phyloP scores from a whole-genome alignment of 2,329 filamentous ascomycete species.

The Trichoderma sp. region DNA sequence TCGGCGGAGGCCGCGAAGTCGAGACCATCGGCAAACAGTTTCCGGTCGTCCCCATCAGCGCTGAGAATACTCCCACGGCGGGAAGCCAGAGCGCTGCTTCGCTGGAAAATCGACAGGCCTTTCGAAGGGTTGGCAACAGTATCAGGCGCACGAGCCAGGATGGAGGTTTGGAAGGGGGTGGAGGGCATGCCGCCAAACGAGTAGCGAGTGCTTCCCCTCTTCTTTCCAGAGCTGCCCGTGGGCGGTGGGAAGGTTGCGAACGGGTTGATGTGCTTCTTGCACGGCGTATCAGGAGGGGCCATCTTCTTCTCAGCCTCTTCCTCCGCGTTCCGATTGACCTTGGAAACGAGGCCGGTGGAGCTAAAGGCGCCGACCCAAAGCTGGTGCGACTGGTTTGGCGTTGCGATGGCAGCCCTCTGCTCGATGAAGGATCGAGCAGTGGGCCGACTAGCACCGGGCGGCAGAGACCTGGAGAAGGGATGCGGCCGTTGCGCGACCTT shows the following conservation, averaged over 20 bases:
- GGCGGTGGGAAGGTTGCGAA: constrained; percentile 67
- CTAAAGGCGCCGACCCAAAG: constrained; percentile 84
- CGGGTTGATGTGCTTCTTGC: constrained; percentile 77
- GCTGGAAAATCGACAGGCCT: constrained; percentile 68
- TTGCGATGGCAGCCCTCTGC: constrained; percentile 36
- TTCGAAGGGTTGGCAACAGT: constrained; percentile 60
- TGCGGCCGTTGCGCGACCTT: constrained; percentile 38
- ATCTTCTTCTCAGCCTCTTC: constrained; percentile 62
- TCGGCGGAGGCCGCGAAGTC: constrained; percentile 38
- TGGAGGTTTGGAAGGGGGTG: constrained; percentile 71
- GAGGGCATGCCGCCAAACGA: constrained; percentile 74
- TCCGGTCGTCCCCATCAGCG: constrained; percentile 74
- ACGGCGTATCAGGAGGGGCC: constrained; percentile 90
- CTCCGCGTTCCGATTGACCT: constrained; percentile 84
- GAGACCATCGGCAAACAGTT: constrained; percentile 43
- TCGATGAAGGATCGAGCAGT: constrained; percentile 38
- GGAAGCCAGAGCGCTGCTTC: constrained; percentile 50
- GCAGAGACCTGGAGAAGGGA: constrained; percentile 45
- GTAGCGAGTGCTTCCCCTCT: constrained; percentile 64
- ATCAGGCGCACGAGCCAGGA: constrained; percentile 51
- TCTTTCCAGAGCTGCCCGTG: constrained; percentile 62
- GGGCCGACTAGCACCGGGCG: constrained; percentile 45
- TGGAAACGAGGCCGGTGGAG: constrained; percentile 92
- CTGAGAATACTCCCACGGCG: constrained; percentile 74
- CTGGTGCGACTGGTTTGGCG: constrained; percentile 57